Evolutionary conservation across 768 basidiomycete species (phyloP).

Genomic region (Pisolithus marmoratus): DNA sequence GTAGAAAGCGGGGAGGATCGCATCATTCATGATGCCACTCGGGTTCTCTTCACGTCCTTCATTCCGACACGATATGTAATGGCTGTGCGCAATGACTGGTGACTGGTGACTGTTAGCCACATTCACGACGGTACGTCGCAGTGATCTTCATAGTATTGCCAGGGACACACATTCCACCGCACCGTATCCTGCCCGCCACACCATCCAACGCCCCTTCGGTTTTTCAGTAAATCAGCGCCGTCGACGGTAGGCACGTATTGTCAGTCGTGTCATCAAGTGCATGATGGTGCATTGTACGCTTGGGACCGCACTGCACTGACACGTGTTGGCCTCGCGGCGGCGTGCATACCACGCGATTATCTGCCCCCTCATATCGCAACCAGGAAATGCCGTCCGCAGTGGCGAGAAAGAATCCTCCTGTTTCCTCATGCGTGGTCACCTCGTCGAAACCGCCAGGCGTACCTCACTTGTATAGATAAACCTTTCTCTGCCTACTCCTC

Average conservation of each 20-base stretch:
- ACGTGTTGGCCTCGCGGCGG: slow-evolving; percentile 26
- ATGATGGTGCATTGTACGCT: background rate
- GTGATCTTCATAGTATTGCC: too few species aligned
- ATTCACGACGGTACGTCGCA: too few species aligned
- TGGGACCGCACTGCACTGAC: slow-evolving; percentile 4
- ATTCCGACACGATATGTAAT: too few species aligned
- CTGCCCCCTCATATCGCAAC: slow-evolving; percentile 23
- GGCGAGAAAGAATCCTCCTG: slow-evolving; percentile 8
- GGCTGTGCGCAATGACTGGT: too few species aligned
- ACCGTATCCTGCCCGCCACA: too few species aligned
- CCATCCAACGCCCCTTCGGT: too few species aligned
- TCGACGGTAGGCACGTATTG: background rate
- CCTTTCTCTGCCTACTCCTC: slow-evolving; percentile 14
- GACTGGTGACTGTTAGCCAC: too few species aligned
- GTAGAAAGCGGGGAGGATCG: too few species aligned
- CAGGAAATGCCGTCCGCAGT: slow-evolving; percentile 14
- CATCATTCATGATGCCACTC: too few species aligned
- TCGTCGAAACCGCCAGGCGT: slow-evolving; percentile 33
- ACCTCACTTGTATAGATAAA: slow-evolving; percentile 22
- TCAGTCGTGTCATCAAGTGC: background rate
- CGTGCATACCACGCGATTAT: slow-evolving; percentile 30
- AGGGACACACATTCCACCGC: too few species aligned
- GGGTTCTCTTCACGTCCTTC: too few species aligned
- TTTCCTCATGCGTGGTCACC: slow-evolving; percentile 24
- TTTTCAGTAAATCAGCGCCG: too few species aligned